Percentiles rank a stretch among this genome's conserved stretches.
Evolutionary conservation across 2,329 filamentous ascomycete genomes (phyloP).

Genomic region (Pseudopithomyces chartarum): DNA sequence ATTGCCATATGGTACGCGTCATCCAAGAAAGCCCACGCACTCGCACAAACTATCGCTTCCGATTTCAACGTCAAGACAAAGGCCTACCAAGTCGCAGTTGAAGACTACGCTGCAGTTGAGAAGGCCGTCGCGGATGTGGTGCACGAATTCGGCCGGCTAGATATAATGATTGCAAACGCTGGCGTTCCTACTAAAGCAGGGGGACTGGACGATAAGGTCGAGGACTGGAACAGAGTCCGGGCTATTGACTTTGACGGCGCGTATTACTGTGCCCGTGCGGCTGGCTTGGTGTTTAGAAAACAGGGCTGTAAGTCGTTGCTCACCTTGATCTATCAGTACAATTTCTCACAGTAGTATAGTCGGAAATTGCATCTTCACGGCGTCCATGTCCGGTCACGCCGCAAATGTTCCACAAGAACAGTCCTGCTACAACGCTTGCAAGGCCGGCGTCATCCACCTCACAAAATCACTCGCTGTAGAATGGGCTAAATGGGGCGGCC

Average conservation of each 20-base stretch:
- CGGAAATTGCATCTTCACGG: constrained; percentile 67
- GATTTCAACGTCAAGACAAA: constrained; percentile 31
- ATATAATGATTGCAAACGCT: constrained; percentile 79
- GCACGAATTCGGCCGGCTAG: constrained; percentile 69
- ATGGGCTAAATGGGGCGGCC: constrained; percentile 78
- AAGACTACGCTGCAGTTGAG: constrained; percentile 59
- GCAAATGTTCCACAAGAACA: constrained; percentile 71
- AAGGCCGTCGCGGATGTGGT: constrained; percentile 70
- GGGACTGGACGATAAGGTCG: constrained; percentile 6
- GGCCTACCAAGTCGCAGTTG: constrained; percentile 6
- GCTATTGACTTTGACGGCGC: constrained; percentile 59
- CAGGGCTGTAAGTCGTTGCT: constrained; percentile 61
- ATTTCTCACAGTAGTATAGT: constrained; percentile 40
- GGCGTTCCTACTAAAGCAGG: constrained; percentile 63
- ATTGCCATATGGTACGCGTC: constrained; percentile 9
- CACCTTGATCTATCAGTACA: constrained; percentile 55
- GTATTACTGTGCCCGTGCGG: constrained; percentile 65
- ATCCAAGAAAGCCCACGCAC: constrained; percentile 58
- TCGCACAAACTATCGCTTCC: constrained; percentile 67
- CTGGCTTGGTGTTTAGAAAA: constrained; percentile 7
- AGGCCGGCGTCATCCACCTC: constrained; percentile 78
- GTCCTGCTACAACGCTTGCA: constrained; percentile 81
- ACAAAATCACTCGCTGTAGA: constrained; percentile 79
- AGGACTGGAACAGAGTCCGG: constrained; percentile 65
- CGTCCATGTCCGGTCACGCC: constrained; percentile 61